These are phyloP conservation scores for Trichophyton rubrum DNA, from an alignment of 2,329 filamentous ascomycete species.

Conservation along the genomic window DNA sequence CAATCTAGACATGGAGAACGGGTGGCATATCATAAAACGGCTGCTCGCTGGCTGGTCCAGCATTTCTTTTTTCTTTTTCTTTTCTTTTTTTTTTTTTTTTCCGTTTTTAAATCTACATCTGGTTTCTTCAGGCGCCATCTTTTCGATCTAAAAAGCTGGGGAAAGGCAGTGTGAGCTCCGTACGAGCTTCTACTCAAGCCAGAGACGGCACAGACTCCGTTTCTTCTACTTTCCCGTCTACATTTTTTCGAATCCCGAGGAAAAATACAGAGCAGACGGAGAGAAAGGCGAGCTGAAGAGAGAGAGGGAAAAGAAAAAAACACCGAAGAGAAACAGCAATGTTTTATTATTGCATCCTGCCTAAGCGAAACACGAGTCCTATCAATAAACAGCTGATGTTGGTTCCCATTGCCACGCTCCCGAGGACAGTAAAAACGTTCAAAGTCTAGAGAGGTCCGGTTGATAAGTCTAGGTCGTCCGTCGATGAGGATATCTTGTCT, in stretches of 20 bases:
- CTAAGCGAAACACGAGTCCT: not conserved
- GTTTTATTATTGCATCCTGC: not conserved
- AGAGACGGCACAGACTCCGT: not conserved
- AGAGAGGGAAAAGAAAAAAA: not conserved
- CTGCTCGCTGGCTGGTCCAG: not conserved
- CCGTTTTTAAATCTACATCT: no score
- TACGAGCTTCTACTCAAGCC: not conserved
- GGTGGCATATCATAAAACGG: no score
- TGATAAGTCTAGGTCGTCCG: not conserved
- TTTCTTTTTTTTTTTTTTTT: not conserved
- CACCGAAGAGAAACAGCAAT: no score
- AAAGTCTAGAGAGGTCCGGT: not conserved
- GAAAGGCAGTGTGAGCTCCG: not conserved
- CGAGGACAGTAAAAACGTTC: not conserved
- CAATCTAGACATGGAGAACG: no score
- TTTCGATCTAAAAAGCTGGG: not conserved
- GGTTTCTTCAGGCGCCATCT: not conserved
- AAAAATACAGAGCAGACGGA: no score
- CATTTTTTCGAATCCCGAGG: not conserved
- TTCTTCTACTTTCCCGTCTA: not conserved
- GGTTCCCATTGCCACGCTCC: not conserved
- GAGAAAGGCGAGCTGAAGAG: no score
- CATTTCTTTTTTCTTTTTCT: not conserved
- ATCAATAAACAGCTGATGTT: not conserved
- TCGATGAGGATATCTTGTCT: not conserved